Evolutionary conservation across 2,329 filamentous ascomycete species (phyloP), one percentile per base, ranked within the genome.

Genomic region (Diaporthe sp.): DNA sequence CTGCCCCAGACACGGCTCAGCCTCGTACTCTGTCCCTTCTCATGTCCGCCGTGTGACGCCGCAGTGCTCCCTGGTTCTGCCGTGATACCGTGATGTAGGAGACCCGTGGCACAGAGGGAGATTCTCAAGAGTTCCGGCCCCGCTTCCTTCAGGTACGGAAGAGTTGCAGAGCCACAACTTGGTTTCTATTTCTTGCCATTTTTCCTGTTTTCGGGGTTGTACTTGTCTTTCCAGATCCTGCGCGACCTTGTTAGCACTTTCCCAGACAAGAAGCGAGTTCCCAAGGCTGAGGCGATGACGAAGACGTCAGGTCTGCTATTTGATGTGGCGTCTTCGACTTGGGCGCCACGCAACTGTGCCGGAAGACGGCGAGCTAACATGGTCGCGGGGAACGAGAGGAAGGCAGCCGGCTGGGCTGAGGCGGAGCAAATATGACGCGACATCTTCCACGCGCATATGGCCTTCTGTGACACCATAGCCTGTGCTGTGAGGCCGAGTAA

Each of bases 181-280:
- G 42, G 28, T 12, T 47, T 77, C 76, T 84, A 84, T 79, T 88
- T 86, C 82, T 88, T 86, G 78, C 83, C 82, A 76, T 87, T 85
- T 82, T 88, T 85, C 78, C 82, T 82, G 76, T 83, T 85, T 71
- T 80, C 85, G 47, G 89, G 88, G 80, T 90, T 90, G 86, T 98
- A 98, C 86, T 98, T 98, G 78, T 98, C 95, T 84, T 98, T 98
- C 95, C 96, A 98, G 82, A 98, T 98, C 96, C 95, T 98, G 82
- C n/a, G 42, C 9, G 31, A 37, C 17, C 10, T 10, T 4, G 25
- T 77, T 42, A 77, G 76, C 25, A 67, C 67, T 57, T 44, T 53
- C 9, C 55, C 68, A 28, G 75, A 44, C 70, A 71, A 73, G 44
- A 75, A 75, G 53, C 63, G 72, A 42, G 22, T n/a, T 15, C 9